Evolutionary conservation across 768 basidiomycete species (phyloP).

Genomic region (Galerina marginata): DNA sequence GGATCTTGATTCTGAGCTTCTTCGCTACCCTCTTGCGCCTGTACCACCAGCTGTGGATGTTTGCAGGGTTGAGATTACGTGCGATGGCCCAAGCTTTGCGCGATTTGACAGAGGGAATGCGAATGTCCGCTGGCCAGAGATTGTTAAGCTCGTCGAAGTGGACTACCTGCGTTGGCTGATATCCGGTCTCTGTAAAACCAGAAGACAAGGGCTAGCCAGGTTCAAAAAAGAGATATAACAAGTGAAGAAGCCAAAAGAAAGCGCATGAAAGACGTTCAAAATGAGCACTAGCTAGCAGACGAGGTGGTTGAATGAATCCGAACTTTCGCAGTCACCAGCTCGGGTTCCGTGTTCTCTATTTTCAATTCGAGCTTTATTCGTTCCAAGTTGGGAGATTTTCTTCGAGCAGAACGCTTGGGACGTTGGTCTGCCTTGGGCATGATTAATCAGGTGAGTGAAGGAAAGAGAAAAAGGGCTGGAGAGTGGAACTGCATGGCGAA

Average conservation of each 20-base stretch:
- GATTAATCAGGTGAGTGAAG: neutral
- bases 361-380: neutral
- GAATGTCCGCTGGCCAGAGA: constrained; percentile 42
- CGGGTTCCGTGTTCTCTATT: neutral
- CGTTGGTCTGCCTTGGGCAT: neutral
- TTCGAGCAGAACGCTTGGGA: neutral
- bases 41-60: constrained; percentile 46
- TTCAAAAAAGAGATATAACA: neutral
- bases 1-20: constrained; percentile 32
- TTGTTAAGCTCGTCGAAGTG: constrained; percentile 40
- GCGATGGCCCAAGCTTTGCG: constrained; percentile 46
- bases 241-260: neutral
- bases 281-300: neutral
- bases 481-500: no score
- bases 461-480: neutral
- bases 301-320: neutral
- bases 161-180: constrained; percentile 17
- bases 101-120: constrained; percentile 42
- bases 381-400: neutral
- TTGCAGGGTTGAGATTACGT: constrained; percentile 37
- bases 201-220: neutral
- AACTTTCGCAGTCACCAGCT: constrained; percentile 1
- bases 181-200: neutral
- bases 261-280: neutral
- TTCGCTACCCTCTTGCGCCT: constrained; percentile 36